Base-by-base conservation (phyloP, 164 flowering plant species). In the Dillenia turbinata region DNA sequence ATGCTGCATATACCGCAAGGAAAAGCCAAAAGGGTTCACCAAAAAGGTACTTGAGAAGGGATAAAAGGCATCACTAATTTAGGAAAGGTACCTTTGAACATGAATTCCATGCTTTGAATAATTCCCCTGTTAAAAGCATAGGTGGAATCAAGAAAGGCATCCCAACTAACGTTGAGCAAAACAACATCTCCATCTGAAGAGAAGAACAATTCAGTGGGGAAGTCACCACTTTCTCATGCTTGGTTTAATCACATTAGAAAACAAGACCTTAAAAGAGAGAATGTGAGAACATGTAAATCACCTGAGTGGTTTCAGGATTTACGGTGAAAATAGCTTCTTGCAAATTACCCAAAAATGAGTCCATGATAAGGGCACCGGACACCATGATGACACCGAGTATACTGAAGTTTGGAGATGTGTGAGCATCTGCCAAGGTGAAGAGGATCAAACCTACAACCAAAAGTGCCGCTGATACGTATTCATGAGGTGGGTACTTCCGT, bases 271-370 rank as follows among this genome's bases (percentile, higher is more conserved):
- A 4, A 47, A 47, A 54, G 8, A 33, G 10, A n/a, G 54, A 63
- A 61, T 64, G 0, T 9, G 6, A 3, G 16, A 33, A 58, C 16
- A 19, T 50, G 48, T 9, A 12, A 49, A 19, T 63, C 53, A 87
- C 97, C 97, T 91, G 97, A 4, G 96, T 81, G 54, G 97, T 91
- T 57, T 84, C 91, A 5, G 96, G 93, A 73, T 87, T 91, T 79
- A 87, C 67, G 62, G 83, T 84, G 58, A 91, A 91, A 65, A 91
- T 87, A 19, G 96, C 97, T 80, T 91, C 97, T 77, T 91, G 97
- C 54, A 88, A 68, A 70, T 91, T 91, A 16, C 97, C 97, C 19
- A 89, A 70, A 69, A 91, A 91, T 1, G 97, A 70, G 53, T 91
- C 97, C 92, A 87, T 86, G 65, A 89, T 54, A n/a, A 91, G 63